Evolutionary conservation across 1,139 yeast species (phyloP).

Genomic region (Yamadazyma taylorii): DNA sequence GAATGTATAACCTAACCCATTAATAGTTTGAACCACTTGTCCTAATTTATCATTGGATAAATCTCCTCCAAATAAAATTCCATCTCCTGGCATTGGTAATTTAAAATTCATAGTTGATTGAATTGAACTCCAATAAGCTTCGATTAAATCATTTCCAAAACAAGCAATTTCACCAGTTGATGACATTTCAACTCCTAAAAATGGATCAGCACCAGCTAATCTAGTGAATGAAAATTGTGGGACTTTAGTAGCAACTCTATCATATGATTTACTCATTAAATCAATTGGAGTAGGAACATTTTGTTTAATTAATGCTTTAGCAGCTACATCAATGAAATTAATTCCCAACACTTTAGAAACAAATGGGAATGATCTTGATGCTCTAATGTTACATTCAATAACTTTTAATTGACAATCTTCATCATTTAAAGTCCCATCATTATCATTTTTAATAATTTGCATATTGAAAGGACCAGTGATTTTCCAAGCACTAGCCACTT

Average conservation of each 20-base stretch:
- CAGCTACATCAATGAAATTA: slow-evolving; percentile 93
- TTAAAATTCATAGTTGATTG: slow-evolving; percentile 97
- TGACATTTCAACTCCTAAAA: slow-evolving; percentile 98
- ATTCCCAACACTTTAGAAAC: slow-evolving; percentile 94
- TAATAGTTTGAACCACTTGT: slow-evolving; percentile 65
- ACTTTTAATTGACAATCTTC: slow-evolving; percentile 74
- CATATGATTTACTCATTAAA: slow-evolving; percentile 59
- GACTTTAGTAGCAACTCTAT: slow-evolving; percentile 92
- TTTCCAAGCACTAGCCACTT: slow-evolving; percentile 92
- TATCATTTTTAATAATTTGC: slow-evolving; percentile 84
- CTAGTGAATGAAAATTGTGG: slow-evolving; percentile 98
- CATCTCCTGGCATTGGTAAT: slow-evolving; percentile 86
- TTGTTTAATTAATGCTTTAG: slow-evolving; percentile 76
- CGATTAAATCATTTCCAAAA: slow-evolving; percentile 80
- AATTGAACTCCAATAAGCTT: slow-evolving; percentile 97
- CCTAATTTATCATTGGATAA: slow-evolving; percentile 69
- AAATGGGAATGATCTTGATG: slow-evolving; percentile 98
- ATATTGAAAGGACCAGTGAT: slow-evolving; percentile 98
- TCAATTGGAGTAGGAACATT: slow-evolving; percentile 69
- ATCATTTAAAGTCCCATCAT: slow-evolving; percentile 42
- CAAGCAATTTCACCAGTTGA: slow-evolving; percentile 99
- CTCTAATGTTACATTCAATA: slow-evolving; percentile 97
- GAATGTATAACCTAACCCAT: slow-evolving; percentile 77
- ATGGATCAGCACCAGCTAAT: slow-evolving; percentile 98
- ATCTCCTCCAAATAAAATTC: slow-evolving; percentile 94